Conservation (phyloP, 106 monocot genomes). For the Dendrobium huoshanense region DNA sequence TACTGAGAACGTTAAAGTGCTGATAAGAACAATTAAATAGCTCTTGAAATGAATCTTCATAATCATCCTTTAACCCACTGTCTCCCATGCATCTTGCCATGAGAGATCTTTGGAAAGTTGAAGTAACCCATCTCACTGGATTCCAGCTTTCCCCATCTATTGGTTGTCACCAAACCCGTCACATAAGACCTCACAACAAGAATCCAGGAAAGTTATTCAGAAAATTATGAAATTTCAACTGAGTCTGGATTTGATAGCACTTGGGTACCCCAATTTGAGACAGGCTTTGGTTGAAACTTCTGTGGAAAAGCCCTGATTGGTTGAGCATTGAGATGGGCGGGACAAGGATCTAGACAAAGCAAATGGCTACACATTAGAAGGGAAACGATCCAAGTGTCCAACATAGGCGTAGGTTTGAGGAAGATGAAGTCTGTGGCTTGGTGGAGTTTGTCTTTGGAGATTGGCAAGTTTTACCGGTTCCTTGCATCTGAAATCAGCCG, state of each 20-base stretch:
- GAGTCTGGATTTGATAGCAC: conserved; percentile 9
- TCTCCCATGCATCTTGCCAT: conserved; percentile 16
- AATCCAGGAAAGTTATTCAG: conserved; percentile 65
- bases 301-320: conserved; percentile 46
- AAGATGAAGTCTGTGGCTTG: too few species aligned
- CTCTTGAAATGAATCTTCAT: too few species aligned
- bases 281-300: conserved; percentile 4
- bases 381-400: too few species aligned
- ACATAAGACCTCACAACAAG: conserved; percentile 61
- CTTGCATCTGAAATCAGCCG: too few species aligned
- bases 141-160: conserved; percentile 39
- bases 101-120: conserved; percentile 34
- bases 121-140: conserved; percentile 65
- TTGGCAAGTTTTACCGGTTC: too few species aligned
- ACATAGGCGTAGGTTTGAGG: too few species aligned
- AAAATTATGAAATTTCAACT: conserved; percentile 46
- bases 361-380: too few species aligned
- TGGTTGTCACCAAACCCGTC: conserved; percentile 46
- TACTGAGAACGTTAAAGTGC: too few species aligned
- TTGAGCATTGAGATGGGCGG: conserved; percentile 39
- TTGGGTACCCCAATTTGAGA: conserved; percentile 15
- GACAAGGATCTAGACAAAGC: too few species aligned
- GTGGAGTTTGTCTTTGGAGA: too few species aligned
- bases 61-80: conserved; percentile 16
- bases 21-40: too few species aligned